Conservation (phyloP, 2,329 filamentous ascomycete species). For the Byssochlamys sp. region DNA sequence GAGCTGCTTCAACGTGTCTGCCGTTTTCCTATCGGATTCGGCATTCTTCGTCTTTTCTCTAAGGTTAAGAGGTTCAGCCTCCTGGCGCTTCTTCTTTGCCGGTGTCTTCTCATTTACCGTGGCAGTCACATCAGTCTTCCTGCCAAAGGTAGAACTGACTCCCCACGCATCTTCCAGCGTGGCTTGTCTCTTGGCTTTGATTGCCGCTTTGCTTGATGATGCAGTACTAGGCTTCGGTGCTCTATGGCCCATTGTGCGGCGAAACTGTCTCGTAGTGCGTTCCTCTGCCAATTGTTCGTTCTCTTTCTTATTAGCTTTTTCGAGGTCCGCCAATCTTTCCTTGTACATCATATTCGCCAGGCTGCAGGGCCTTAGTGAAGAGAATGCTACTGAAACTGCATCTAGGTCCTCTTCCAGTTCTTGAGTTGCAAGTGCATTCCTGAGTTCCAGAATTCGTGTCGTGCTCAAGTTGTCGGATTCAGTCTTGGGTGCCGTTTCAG, state of each 20-base stretch:
- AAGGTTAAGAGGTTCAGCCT: neutral
- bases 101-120: neutral
- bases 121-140: neutral
- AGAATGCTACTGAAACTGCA: neutral
- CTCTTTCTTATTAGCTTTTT: conserved; percentile 7
- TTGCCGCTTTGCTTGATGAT: conserved; percentile 8
- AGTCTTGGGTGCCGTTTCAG: neutral
- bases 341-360: conserved; percentile 1
- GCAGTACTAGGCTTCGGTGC: conserved; percentile 10
- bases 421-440: neutral
- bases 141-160: neutral
- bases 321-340: conserved; percentile 8
- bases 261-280: conserved; percentile 14
- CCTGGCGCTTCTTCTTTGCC: neutral
- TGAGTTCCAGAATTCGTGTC: neutral
- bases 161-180: conserved; percentile 23
- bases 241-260: conserved; percentile 24
- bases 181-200: conserved; percentile 16
- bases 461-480: neutral
- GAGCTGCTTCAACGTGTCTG: conserved; percentile 14
- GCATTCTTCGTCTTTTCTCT: neutral
- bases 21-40: conserved; percentile 1
- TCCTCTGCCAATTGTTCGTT: conserved; percentile 10
- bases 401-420: neutral
- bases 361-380: neutral